These are phyloP conservation scores for Lunularia cruciata DNA, from an alignment of 225 moss, liverwort and hornwort genomes.

Conservation along the genomic window DNA sequence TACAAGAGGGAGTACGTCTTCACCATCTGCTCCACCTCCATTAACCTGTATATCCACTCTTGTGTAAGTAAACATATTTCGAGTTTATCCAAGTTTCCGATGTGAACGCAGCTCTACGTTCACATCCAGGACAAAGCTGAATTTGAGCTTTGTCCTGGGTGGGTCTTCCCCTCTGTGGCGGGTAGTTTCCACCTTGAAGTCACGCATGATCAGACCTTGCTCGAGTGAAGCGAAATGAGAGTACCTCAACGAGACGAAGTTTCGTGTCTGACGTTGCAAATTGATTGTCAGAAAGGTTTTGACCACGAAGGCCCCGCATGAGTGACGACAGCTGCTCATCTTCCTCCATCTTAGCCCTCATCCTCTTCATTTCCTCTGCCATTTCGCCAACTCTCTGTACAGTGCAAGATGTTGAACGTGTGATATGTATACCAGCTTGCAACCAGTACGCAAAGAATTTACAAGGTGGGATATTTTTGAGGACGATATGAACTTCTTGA, in stretches of 20 bases:
- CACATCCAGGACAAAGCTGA: too few relatives aligned
- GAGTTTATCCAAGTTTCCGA: too few relatives aligned
- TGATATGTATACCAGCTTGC: too few relatives aligned
- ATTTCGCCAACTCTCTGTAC: conserved; percentile 82
- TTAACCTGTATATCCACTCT: conserved; percentile 53
- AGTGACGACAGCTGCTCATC: conserved; percentile 94
- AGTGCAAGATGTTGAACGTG: too few relatives aligned
- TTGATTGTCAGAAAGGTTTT: conserved; percentile 76
- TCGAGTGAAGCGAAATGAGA: too few relatives aligned
- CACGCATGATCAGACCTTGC: too few relatives aligned
- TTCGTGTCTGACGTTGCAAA: conserved; percentile 73
- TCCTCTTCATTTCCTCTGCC: conserved; percentile 92
- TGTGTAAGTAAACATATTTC: neutral
- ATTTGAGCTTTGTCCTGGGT: too few relatives aligned
- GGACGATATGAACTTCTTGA: too few relatives aligned
- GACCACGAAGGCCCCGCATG: conserved; percentile 96
- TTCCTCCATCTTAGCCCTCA: conserved; percentile 96
- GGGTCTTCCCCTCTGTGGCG: neutral
- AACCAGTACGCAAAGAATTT: too few relatives aligned
- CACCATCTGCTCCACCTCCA: conserved; percentile 54
- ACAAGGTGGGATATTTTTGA: too few relatives aligned
- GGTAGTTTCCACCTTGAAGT: too few relatives aligned
- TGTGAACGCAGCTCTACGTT: too few relatives aligned
- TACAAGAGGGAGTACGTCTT: conserved; percentile 63
- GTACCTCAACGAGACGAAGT: conserved; percentile 86